These are phyloP conservation scores for Nicotiana obtusifolia DNA, from an alignment of 257 asterid species.

Conservation along the genomic window DNA sequence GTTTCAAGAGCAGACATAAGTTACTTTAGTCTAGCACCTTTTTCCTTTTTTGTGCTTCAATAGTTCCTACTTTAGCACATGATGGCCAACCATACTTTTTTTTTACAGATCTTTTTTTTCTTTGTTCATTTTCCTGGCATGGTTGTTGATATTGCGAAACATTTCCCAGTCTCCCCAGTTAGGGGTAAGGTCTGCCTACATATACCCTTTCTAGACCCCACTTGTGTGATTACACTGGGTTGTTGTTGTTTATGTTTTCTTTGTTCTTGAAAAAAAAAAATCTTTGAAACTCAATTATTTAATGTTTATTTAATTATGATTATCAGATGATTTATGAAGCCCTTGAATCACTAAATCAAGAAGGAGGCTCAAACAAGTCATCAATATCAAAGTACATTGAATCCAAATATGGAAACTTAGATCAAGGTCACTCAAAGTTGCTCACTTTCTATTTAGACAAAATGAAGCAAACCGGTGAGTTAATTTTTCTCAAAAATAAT, in stretches of 20 bases:
- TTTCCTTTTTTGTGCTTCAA: neutral
- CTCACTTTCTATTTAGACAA: slow-evolving; percentile 41
- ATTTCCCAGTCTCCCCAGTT: too few species aligned
- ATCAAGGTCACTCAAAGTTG: slow-evolving; percentile 53
- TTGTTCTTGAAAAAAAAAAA: neutral
- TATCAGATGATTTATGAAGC: slow-evolving; percentile 76
- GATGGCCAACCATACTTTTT: too few species aligned
- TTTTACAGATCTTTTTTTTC: neutral
- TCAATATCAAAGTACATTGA: slow-evolving; percentile 62
- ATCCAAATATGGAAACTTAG: slow-evolving; percentile 62
- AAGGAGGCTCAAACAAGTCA: slow-evolving; percentile 68
- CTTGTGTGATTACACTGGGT: too few species aligned
- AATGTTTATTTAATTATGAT: neutral
- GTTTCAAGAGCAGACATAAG: too few species aligned
- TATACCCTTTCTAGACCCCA: too few species aligned
- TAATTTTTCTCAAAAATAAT: slow-evolving; percentile 58
- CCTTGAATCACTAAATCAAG: slow-evolving; percentile 45
- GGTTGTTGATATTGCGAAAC: too few species aligned
- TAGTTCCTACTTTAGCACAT: neutral
- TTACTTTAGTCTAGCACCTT: too few species aligned
- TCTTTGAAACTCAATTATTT: neutral
- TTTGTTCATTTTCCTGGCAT: too few species aligned
- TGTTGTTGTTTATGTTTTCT: too few species aligned
- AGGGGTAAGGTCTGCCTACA: too few species aligned
- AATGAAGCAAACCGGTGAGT: slow-evolving; percentile 64